Percentiles rank a stretch among this genome's conserved stretches.
These are phyloP conservation scores for Tritrichomonas foetus DNA, from an alignment of 208 protist genomes.

Conservation along the genomic window DNA sequence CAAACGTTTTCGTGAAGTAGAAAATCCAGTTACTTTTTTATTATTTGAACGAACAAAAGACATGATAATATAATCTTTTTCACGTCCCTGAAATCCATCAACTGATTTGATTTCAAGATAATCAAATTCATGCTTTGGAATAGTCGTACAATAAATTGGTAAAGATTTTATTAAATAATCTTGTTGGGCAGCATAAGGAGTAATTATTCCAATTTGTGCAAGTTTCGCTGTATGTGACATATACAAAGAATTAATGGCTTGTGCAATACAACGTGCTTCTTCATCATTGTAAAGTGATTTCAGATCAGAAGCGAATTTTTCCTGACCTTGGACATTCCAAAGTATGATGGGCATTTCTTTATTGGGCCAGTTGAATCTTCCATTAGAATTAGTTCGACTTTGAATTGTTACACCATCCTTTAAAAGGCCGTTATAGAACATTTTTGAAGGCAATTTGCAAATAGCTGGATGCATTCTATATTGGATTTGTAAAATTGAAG, in stretches of 20 bases:
- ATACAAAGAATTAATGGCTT: no score
- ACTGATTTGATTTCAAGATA: slow-evolving; percentile 79
- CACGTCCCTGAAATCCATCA: slow-evolving; percentile 82
- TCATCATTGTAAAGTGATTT: slow-evolving; percentile 89
- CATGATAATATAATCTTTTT: slow-evolving; percentile 95
- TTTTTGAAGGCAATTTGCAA: slow-evolving; percentile 83
- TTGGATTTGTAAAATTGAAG: slow-evolving; percentile 82
- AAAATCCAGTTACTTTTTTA: slow-evolving; percentile 81
- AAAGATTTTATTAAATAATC: slow-evolving; percentile 76
- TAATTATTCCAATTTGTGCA: slow-evolving; percentile 90
- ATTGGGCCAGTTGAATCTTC: slow-evolving; percentile 75
- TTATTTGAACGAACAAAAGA: slow-evolving; percentile 89
- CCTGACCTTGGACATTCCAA: slow-evolving; percentile 67
- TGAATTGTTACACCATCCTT: slow-evolving; percentile 80
- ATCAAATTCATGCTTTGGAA: slow-evolving; percentile 68
- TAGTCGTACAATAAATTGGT: slow-evolving; percentile 62
- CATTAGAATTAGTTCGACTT: slow-evolving; percentile 57
- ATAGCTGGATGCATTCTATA: slow-evolving; percentile 95
- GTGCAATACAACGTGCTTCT: slow-evolving; percentile 73
- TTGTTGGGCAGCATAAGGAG: slow-evolving; percentile 90
- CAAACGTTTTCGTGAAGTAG: slow-evolving; percentile 80
- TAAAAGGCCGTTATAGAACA: slow-evolving; percentile 91
- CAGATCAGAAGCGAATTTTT: slow-evolving; percentile 78
- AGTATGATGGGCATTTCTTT: slow-evolving; percentile 81
- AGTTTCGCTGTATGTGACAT: no score